These are phyloP conservation scores for Tetrapisispora pingtungensis DNA, from an alignment of 805 yeast species.

Conservation along the genomic window DNA sequence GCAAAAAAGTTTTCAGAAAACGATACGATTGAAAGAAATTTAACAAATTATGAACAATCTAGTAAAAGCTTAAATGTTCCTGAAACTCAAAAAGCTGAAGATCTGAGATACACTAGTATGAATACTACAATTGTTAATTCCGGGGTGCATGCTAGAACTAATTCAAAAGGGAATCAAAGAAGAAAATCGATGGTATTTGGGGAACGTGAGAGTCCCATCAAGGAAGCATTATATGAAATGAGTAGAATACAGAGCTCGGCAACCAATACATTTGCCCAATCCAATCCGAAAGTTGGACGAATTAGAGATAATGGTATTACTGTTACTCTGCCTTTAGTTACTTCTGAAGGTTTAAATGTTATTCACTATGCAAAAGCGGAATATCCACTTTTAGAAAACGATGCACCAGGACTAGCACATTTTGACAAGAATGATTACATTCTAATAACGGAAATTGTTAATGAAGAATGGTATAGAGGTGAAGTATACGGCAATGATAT, in stretches of 20 bases:
- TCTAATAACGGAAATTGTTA: conserved; percentile 22
- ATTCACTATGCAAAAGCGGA: conserved; percentile 26
- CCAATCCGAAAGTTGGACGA: conserved; percentile 15
- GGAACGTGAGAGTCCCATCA: conserved; percentile 21
- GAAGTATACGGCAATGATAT: conserved; percentile 25
- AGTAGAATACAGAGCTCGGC: conserved; percentile 20
- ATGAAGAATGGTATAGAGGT: conserved; percentile 28
- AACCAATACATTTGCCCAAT: conserved; percentile 8
- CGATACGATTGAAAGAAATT: neutral
- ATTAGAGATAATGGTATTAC: conserved; percentile 25
- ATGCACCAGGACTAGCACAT: conserved; percentile 22
- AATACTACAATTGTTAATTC: conserved; percentile 11
- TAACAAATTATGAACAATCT: neutral
- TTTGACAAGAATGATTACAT: conserved; percentile 26
- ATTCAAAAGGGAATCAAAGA: conserved; percentile 2
- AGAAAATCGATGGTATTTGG: conserved; percentile 25
- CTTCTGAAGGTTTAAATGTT: conserved; percentile 20
- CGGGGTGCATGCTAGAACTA: neutral
- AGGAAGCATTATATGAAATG: conserved; percentile 26
- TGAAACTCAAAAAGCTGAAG: neutral
- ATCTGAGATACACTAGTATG: conserved; percentile 1
- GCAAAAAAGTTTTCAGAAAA: neutral
- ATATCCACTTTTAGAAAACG: conserved; percentile 22
- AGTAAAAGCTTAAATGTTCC: neutral
- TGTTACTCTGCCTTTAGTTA: conserved; percentile 23